phyloP scores from a whole-genome alignment of 805 yeast genomes.

The Peterozyma toletana region DNA sequence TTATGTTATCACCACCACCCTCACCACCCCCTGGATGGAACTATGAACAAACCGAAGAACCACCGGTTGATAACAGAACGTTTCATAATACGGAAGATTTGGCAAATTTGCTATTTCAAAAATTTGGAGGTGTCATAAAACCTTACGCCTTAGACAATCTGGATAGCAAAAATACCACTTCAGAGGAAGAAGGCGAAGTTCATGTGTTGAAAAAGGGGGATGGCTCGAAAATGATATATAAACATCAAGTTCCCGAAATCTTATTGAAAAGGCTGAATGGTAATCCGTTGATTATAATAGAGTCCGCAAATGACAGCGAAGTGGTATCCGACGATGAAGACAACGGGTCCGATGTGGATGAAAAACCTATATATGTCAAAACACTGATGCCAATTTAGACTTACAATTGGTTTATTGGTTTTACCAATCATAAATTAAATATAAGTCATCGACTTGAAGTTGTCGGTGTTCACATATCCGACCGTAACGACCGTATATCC shows the following conservation, averaged over 20 bases:
- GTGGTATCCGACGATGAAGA: no score
- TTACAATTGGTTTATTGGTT: no score
- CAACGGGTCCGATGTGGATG: no score
- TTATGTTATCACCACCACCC: slow-evolving; percentile 10
- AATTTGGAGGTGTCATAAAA: slow-evolving; percentile 7
- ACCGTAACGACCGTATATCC: no score
- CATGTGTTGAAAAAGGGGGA: slow-evolving; percentile 7
- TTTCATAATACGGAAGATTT: slow-evolving; percentile 8
- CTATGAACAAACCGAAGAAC: slow-evolving; percentile 1
- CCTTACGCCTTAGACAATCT: slow-evolving; percentile 1
- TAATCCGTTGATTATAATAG: slow-evolving; percentile 8
- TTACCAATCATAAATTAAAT: no score
- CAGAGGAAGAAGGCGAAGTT: slow-evolving; percentile 3
- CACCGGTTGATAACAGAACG: slow-evolving; percentile 4
- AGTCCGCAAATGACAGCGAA: slow-evolving; percentile 3
- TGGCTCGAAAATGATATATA: background rate
- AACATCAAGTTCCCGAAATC: slow-evolving; percentile 1
- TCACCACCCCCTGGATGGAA: slow-evolving; percentile 10
- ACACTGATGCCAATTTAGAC: no score
- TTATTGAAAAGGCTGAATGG: slow-evolving; percentile 5
- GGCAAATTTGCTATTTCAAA: slow-evolving; percentile 6
- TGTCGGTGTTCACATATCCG: no score
- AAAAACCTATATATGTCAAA: no score
- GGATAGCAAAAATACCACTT: background rate
- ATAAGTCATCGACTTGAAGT: no score